phyloP scores from a whole-genome alignment of 1,139 yeast genomes.

The Sugiyamaella xylanicola region DNA sequence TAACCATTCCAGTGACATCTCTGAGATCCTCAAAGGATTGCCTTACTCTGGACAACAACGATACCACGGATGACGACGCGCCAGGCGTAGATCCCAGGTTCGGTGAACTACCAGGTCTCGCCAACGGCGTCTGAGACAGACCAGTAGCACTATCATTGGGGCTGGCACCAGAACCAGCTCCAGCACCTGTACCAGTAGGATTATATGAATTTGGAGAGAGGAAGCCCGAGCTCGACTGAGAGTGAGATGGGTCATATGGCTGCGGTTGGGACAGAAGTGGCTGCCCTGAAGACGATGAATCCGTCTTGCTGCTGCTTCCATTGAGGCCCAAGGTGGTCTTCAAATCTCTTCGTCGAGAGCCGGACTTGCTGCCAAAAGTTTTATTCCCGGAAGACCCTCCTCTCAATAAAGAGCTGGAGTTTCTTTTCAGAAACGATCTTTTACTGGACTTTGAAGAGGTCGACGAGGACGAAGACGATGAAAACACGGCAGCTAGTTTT shows the following conservation, averaged over 20 bases:
- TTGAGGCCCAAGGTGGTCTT: neutral
- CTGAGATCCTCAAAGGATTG: slow-evolving; percentile 26
- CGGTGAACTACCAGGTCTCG: neutral
- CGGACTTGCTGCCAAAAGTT: neutral
- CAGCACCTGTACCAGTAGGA: neutral
- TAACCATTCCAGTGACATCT: slow-evolving; percentile 14
- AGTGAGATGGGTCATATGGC: no score
- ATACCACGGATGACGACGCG: slow-evolving; percentile 19
- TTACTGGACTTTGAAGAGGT: neutral
- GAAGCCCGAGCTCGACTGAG: no score
- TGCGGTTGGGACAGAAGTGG: no score
- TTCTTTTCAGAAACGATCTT: slow-evolving; percentile 1
- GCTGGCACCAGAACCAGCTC: neutral
- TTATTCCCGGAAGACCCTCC: neutral
- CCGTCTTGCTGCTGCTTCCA: neutral
- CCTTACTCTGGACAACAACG: slow-evolving; percentile 24
- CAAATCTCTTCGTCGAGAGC: neutral
- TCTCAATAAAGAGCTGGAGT: slow-evolving; percentile 1
- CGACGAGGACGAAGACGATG: slow-evolving; percentile 5
- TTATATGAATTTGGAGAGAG: neutral
- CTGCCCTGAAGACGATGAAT: neutral
- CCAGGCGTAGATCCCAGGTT: slow-evolving; percentile 6
- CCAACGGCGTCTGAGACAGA: neutral
- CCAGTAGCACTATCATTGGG: neutral
- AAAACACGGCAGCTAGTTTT: slow-evolving; percentile 1